Base-by-base conservation (phyloP, 2,329 filamentous ascomycete genomes). In the Cordyceps cicadae region DNA sequence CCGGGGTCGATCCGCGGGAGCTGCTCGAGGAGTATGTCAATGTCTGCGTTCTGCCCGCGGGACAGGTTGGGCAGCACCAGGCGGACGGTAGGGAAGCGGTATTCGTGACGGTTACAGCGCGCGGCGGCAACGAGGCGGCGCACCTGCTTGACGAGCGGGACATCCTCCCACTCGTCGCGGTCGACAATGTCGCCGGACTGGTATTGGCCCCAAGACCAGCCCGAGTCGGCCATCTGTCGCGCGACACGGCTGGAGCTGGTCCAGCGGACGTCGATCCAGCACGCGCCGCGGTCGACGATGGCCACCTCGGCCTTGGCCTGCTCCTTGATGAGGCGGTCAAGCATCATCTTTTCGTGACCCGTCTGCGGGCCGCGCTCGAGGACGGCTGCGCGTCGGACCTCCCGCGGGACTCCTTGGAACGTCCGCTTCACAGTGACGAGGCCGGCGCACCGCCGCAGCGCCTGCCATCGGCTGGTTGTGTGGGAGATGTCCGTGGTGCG, bases 121-220 rank as follows among this genome's bases (percentile, higher is more conserved):
- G 75, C 74, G 14, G 74, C 75, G 2, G 71, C 69, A 19, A 75
- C 66, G 24, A 76, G 62, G n/a, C 72, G 67, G 48, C 63, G 67
- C 7, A 71, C 65, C 21, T 72, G 69, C 58, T 67, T 72, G 2
- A 70, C 71, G 57, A 76, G 63, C 2, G 70, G 68, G 0, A 69
- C 64, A 54, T 74, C 71, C 9, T 71, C 70, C 68, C 70, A 74
- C 54, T 75, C 74, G 7, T 70, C 68, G 34, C 65, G 62, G 8
- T 71, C 68, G 5, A 75, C 70, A 1, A 62, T 54, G 2, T 74
- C 70, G 0, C 70, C 69, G 5, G 65, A 61, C 5, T 67, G 64
- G 62, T 74, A 66, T 7, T 73, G 71, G 6, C 73, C 75, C 75
- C 75, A 77, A 7, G 67, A 68, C 75, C 75, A 77, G 4, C 75